These are phyloP conservation scores for Glebionis coronaria DNA, from an alignment of 129 eudicot genomes.

Conservation along the genomic window DNA sequence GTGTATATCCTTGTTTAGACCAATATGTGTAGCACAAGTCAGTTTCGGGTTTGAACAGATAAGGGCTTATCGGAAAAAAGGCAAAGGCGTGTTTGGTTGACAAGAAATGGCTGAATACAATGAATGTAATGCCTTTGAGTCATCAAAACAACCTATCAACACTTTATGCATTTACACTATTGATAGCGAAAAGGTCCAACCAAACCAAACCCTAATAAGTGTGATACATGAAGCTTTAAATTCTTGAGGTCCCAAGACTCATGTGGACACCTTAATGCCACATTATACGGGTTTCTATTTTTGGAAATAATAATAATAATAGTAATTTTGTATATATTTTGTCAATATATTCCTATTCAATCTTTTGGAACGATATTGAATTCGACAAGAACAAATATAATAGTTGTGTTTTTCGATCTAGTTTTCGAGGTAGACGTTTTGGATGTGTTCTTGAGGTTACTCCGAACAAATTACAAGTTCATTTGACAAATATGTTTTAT, in stretches of 20 bases:
- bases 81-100: neutral
- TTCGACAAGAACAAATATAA: too few species aligned
- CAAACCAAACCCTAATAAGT: conserved; percentile 13
- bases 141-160: conserved; percentile 4
- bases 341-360: neutral
- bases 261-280: conserved; percentile 23
- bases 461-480: too few species aligned
- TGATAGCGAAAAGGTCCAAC: conserved; percentile 24
- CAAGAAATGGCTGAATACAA: neutral
- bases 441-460: too few species aligned
- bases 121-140: neutral
- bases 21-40: neutral
- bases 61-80: neutral
- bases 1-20: neutral
- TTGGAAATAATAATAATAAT: neutral
- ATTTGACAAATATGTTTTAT: too few species aligned
- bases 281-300: conserved; percentile 10
- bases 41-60: neutral
- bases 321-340: neutral
- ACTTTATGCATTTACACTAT: conserved; percentile 27
- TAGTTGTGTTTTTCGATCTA: too few species aligned
- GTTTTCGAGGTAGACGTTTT: too few species aligned
- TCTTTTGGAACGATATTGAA: too few species aligned
- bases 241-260: conserved; percentile 20
- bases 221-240: conserved; percentile 9